phyloP scores from a whole-genome alignment of 176 grass and related monocot species.

The Coix lacrymajobi region DNA sequence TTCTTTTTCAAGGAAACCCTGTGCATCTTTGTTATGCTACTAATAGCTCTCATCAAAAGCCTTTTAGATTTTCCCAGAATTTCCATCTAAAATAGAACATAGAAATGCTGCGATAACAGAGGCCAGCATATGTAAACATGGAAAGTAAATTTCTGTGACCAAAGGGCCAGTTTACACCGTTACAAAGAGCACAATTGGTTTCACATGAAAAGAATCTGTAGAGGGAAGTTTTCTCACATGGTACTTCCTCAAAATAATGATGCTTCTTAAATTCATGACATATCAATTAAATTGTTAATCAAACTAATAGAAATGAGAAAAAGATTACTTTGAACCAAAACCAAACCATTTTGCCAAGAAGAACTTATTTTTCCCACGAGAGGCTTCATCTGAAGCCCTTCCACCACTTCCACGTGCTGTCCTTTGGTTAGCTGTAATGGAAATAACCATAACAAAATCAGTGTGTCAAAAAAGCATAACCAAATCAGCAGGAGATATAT shows the following conservation, averaged over 20 bases:
- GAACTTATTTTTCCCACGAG: conserved; percentile 48
- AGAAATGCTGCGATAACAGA: background rate
- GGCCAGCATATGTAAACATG: conserved; percentile 10
- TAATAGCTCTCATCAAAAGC: background rate
- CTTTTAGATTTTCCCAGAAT: background rate
- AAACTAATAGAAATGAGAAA: background rate
- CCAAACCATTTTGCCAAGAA: conserved; percentile 65
- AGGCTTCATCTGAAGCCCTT: conserved; percentile 41
- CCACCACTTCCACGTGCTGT: background rate
- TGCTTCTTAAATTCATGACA: background rate
- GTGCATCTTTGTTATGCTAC: background rate
- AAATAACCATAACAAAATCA: conserved; percentile 15
- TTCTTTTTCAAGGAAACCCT: background rate
- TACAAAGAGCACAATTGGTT: conserved; percentile 9
- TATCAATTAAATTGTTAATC: conserved; percentile 7
- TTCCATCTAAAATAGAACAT: background rate
- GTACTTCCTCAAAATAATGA: background rate
- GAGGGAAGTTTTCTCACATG: background rate
- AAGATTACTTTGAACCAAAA: conserved; percentile 50
- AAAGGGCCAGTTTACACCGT: background rate
- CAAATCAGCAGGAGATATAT: conserved; percentile 14
- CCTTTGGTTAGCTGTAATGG: conserved; percentile 35
- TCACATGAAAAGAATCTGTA: background rate
- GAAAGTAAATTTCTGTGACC: conserved; percentile 34
- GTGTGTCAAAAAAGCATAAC: too few species aligned